Percentiles rank a stretch among this genome's conserved stretches.
phyloP scores from a whole-genome alignment of 805 yeast species.

The Suhomyces pyralidae region DNA sequence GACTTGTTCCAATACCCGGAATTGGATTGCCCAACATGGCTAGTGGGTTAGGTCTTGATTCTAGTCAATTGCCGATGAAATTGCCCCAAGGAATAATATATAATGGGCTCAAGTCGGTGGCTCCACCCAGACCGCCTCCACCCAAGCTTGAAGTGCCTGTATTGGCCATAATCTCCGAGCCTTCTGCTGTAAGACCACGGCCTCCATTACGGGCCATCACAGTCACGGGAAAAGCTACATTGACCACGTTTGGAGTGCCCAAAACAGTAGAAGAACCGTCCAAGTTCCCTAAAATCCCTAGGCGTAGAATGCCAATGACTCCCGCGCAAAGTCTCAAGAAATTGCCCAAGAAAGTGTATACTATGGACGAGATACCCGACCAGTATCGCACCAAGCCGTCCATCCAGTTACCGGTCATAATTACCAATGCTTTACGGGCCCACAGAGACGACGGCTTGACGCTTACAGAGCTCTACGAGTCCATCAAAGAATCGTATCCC shows the following conservation, averaged over 20 bases:
- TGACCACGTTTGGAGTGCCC: slow-evolving; percentile 30
- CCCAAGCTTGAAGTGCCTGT: slow-evolving; percentile 36
- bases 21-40: slow-evolving; percentile 13
- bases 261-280: slow-evolving; percentile 31
- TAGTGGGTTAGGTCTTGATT: neutral
- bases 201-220: slow-evolving; percentile 29
- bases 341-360: slow-evolving; percentile 60
- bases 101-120: slow-evolving; percentile 9
- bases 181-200: slow-evolving; percentile 15
- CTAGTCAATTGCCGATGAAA: slow-evolving; percentile 3
- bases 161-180: slow-evolving; percentile 23
- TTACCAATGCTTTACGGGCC: slow-evolving; percentile 73
- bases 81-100: slow-evolving; percentile 15
- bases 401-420: slow-evolving; percentile 73
- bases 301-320: slow-evolving; percentile 12
- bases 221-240: slow-evolving; percentile 15
- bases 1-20: slow-evolving; percentile 13
- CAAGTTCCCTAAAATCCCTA: slow-evolving; percentile 32
- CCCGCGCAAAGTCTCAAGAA: slow-evolving; percentile 42
- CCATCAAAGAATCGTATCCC: slow-evolving; percentile 84
- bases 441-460: slow-evolving; percentile 68
- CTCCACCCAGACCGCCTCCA: slow-evolving; percentile 31
- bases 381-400: slow-evolving; percentile 84
- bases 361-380: slow-evolving; percentile 83
- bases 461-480: slow-evolving; percentile 69